Evolutionary conservation across 2,329 filamentous ascomycete genomes (phyloP).

Genomic region (Seiridium unicorne): DNA sequence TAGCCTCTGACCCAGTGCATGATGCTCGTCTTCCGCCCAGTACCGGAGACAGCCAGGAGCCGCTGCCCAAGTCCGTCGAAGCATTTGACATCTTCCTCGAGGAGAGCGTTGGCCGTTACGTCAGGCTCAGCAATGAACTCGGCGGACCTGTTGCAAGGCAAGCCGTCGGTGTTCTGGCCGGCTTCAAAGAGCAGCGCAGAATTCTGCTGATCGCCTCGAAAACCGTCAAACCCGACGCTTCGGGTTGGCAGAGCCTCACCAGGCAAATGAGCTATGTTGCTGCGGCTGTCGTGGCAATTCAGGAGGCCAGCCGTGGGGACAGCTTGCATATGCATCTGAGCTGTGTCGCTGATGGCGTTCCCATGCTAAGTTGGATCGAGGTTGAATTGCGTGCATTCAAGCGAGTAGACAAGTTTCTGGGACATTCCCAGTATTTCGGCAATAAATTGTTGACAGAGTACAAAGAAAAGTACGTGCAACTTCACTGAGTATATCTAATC

Average conservation of each 20-base stretch:
- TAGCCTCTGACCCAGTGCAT: too few relatives aligned
- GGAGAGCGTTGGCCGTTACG: background rate
- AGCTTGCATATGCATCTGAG: background rate
- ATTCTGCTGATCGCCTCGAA: background rate
- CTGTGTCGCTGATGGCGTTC: conserved; percentile 1
- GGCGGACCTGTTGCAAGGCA: conserved; percentile 3
- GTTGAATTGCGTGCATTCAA: conserved; percentile 1
- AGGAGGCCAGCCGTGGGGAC: background rate
- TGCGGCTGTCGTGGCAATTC: background rate
- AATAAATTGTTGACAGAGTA: background rate
- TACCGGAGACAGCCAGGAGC: background rate
- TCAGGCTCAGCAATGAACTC: background rate
- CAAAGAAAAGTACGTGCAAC: background rate
- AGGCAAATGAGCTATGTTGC: background rate
- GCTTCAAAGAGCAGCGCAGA: background rate
- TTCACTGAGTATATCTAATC: background rate
- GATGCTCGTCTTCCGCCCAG: background rate
- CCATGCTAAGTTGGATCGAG: background rate
- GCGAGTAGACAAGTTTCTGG: conserved; percentile 1
- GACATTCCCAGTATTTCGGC: background rate
- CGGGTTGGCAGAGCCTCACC: background rate
- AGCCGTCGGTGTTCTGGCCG: background rate
- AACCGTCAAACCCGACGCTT: background rate
- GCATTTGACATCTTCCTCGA: background rate
- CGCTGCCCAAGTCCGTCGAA: background rate